phyloP scores from a whole-genome alignment of 108 stramenopile genomes.

The Cyclotella baltica region DNA sequence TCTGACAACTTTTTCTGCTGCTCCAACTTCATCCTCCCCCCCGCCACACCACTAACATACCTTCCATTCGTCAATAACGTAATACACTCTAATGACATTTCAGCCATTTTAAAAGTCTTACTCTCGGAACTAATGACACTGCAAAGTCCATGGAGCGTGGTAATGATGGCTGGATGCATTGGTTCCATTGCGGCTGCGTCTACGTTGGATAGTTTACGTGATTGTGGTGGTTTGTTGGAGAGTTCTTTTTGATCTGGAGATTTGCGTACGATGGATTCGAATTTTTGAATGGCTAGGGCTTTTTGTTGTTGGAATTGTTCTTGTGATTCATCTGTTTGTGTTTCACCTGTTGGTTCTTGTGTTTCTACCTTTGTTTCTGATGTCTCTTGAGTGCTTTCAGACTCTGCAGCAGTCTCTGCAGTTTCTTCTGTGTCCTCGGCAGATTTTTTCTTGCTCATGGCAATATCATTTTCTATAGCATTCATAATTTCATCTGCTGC shows the following conservation, averaged over 20 bases:
- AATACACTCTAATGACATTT: slow-evolving; percentile 71
- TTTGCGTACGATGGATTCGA: slow-evolving; percentile 33
- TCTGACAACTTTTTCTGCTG: slow-evolving; percentile 41
- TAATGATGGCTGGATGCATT: slow-evolving; percentile 69
- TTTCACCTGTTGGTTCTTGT: not conserved
- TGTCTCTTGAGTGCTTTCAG: not conserved
- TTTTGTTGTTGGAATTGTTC: slow-evolving; percentile 11
- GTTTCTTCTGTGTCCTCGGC: not conserved
- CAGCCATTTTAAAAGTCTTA: slow-evolving; percentile 64
- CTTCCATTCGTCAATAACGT: slow-evolving; percentile 59
- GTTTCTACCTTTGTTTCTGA: not conserved
- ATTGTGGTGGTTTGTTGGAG: not conserved
- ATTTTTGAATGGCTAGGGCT: slow-evolving; percentile 23
- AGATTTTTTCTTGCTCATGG: not conserved
- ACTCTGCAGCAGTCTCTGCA: not conserved
- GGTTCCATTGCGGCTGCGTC: slow-evolving; percentile 60
- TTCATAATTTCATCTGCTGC: not conserved
- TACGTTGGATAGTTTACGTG: not conserved
- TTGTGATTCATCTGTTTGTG: not conserved
- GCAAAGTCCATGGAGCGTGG: slow-evolving; percentile 47
- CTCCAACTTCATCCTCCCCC: slow-evolving; percentile 62
- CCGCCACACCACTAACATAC: slow-evolving; percentile 81
- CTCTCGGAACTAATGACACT: slow-evolving; percentile 42
- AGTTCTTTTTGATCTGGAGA: slow-evolving; percentile 15
- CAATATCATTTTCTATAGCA: slow-evolving; percentile 4